These are phyloP conservation scores for Colletotrichum godetiae DNA, from an alignment of 2,329 filamentous ascomycete genomes.

Conservation along the genomic window DNA sequence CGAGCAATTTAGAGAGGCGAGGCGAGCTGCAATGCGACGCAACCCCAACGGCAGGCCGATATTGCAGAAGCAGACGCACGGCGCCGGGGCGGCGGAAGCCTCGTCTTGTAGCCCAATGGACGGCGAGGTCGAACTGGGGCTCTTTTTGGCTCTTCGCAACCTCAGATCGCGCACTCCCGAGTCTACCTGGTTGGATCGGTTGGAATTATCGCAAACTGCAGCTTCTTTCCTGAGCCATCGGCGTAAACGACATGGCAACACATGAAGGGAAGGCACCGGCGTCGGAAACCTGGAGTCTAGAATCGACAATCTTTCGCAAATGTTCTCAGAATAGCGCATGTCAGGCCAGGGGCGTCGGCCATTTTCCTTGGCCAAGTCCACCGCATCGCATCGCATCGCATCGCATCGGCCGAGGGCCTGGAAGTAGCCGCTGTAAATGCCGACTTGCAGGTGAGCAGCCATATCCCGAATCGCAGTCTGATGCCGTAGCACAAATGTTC, in stretches of 20 bases:
- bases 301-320: conserved; percentile 26
- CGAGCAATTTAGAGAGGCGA: conserved; percentile 13
- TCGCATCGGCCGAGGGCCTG: background rate
- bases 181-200: background rate
- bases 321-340: conserved; percentile 13
- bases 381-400: background rate
- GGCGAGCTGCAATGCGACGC: conserved; percentile 32
- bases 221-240: background rate
- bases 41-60: conserved; percentile 3
- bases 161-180: background rate
- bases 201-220: background rate
- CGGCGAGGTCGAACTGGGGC: conserved; percentile 16
- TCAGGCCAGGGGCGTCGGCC: background rate
- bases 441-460: background rate
- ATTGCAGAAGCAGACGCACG: conserved; percentile 16
- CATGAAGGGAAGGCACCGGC: background rate
- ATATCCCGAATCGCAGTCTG: background rate
- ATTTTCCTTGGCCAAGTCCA: conserved; percentile 1
- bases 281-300: background rate
- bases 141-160: background rate
- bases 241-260: too few species aligned
- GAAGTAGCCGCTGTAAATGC: background rate
- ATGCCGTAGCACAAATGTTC: background rate
- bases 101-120: conserved; percentile 9
- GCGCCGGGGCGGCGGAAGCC: conserved; percentile 1